Evolutionary conservation across 1,139 yeast genomes (phyloP).

Genomic region (Diutina siamensis): DNA sequence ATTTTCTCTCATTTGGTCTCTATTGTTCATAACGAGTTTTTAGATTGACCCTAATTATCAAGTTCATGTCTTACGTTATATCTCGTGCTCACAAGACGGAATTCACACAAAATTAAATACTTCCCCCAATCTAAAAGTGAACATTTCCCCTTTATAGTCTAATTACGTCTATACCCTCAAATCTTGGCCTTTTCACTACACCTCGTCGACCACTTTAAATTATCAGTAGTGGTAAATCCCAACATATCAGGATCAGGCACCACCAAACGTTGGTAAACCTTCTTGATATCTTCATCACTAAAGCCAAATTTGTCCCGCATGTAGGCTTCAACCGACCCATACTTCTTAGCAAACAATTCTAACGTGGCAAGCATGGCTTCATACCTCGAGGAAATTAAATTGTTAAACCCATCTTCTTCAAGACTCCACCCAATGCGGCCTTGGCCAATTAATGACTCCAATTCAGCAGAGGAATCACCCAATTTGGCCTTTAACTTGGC

Average conservation of each 20-base stretch:
- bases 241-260: neutral
- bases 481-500: conserved; percentile 19
- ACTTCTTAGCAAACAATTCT: conserved; percentile 34
- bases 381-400: conserved; percentile 52
- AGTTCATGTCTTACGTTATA: no score
- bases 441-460: conserved; percentile 19
- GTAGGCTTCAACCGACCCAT: conserved; percentile 46
- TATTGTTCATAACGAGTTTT: no score
- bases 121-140: no score
- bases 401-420: conserved; percentile 39
- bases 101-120: no score
- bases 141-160: no score
- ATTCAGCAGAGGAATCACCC: conserved; percentile 14
- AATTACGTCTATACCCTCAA: neutral
- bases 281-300: conserved; percentile 34
- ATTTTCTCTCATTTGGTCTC: no score
- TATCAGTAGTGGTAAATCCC: neutral
- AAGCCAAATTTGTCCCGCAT: conserved; percentile 37
- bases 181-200: conserved; percentile 3
- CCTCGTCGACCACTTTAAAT: neutral
- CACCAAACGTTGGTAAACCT: conserved; percentile 22
- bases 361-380: conserved; percentile 67
- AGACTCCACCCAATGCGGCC: conserved; percentile 31
- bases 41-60: no score
- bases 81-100: no score